These are phyloP conservation scores for Kwoniella pini DNA, from an alignment of 768 basidiomycete genomes.

Conservation along the genomic window DNA sequence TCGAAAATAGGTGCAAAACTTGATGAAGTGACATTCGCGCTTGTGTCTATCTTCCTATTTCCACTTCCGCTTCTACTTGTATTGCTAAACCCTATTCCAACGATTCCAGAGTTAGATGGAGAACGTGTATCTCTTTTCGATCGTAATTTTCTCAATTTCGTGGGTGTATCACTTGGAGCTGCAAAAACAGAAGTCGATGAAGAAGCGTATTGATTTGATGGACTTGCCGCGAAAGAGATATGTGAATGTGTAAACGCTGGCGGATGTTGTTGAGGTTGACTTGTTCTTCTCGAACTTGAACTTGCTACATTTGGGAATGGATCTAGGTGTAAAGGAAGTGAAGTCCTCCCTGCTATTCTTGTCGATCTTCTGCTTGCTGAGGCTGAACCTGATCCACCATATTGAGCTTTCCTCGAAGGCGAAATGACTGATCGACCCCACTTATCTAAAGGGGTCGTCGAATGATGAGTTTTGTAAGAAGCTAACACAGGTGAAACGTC, in stretches of 20 bases:
- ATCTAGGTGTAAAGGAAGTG: not conserved
- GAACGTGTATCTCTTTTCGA: not conserved
- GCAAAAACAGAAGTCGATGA: not conserved
- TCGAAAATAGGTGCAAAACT: conserved; percentile 34
- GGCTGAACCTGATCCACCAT: not conserved
- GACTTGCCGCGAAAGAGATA: conserved; percentile 4
- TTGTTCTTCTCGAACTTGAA: not conserved
- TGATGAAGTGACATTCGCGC: not conserved
- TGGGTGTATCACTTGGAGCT: not conserved
- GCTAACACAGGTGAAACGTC: not conserved
- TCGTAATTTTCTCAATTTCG: not conserved
- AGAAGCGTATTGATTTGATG: not conserved
- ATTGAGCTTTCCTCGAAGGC: not conserved
- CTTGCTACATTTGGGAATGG: not conserved
- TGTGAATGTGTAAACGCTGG: conserved; percentile 3
- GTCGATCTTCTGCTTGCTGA: conserved; percentile 10
- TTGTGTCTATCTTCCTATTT: not conserved
- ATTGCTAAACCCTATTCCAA: not conserved
- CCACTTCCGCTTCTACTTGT: not conserved
- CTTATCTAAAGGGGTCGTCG: conserved; percentile 7
- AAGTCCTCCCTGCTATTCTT: conserved; percentile 6
- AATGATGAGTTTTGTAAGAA: not conserved
- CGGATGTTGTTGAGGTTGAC: not conserved
- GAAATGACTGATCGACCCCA: not conserved
- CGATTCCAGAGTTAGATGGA: not conserved